Conservation (phyloP, 768 basidiomycete species). For the Piloderma croceum region DNA sequence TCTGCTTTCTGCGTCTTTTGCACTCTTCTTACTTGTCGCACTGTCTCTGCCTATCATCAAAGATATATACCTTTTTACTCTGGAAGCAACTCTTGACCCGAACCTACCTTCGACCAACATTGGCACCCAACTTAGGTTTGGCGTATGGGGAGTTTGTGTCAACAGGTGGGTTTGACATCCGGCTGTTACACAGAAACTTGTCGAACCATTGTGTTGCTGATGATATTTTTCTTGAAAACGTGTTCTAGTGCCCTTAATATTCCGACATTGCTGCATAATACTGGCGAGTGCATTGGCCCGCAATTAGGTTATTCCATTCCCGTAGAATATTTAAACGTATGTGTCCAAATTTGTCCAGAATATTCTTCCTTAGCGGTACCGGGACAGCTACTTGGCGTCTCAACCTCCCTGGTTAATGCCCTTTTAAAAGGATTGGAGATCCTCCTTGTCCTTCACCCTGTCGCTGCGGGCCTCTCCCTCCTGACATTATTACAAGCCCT, state of each 20-base stretch:
- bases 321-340: too few species aligned
- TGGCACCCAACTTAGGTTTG: slow-evolving; percentile 62
- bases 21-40: slow-evolving; percentile 70
- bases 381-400: too few species aligned
- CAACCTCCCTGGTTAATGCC: too few species aligned
- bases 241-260: slow-evolving; percentile 24
- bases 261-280: slow-evolving; percentile 33
- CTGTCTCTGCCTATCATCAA: slow-evolving; percentile 73
- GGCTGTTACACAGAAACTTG: too few species aligned
- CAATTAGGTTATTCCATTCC: slow-evolving; percentile 65
- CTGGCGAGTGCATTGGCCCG: slow-evolving; percentile 18
- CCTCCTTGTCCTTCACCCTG: slow-evolving; percentile 65
- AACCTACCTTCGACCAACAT: slow-evolving; percentile 39
- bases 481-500: slow-evolving; percentile 46
- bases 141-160: slow-evolving; percentile 81
- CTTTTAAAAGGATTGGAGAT: too few species aligned
- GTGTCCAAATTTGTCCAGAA: too few species aligned
- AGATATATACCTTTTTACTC: slow-evolving; percentile 62
- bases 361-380: slow-evolving; percentile 35
- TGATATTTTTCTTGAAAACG: too few species aligned
- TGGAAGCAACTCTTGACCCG: slow-evolving; percentile 14
- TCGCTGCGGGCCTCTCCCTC: slow-evolving; percentile 56
- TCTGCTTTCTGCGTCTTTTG: slow-evolving; percentile 53
- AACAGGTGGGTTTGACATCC: slow-evolving; percentile 37
- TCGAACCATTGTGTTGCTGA: too few species aligned